Evolutionary conservation across 1,284 basidiomycete genomes (phyloP).

Genomic region (Ganoderma lingzhi): DNA sequence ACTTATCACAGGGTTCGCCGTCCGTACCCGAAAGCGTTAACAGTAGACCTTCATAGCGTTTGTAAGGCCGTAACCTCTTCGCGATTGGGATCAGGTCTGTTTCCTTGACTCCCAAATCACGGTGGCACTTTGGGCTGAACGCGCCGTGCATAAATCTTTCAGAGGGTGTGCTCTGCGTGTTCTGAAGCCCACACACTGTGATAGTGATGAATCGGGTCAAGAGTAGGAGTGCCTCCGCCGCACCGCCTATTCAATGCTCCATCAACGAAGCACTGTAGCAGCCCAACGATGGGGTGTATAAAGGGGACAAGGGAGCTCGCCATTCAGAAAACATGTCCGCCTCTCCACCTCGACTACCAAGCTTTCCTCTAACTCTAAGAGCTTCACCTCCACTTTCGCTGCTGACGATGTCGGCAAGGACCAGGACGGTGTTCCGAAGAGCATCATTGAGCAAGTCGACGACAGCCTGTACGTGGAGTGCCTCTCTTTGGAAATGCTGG

Average conservation of each 20-base stretch:
- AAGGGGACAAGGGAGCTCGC: not conserved
- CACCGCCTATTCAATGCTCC: not conserved
- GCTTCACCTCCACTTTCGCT: no score
- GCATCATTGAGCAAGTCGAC: not conserved
- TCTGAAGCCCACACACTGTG: not conserved
- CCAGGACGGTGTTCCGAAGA: not conserved
- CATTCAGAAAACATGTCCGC: not conserved
- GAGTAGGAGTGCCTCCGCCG: not conserved
- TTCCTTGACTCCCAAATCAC: not conserved
- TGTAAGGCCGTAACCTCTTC: not conserved
- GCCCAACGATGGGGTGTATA: not conserved
- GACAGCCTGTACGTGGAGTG: not conserved
- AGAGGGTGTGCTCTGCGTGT: not conserved
- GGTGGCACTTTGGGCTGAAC: not conserved
- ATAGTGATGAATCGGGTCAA: not conserved
- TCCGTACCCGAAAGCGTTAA: not conserved
- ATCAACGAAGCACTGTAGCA: not conserved
- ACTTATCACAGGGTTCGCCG: not conserved
- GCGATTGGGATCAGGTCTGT: not conserved
- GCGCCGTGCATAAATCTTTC: not conserved
- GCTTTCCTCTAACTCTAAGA: no score
- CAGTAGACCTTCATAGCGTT: not conserved
- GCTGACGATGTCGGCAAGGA: not conserved
- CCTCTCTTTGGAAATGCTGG: not conserved
- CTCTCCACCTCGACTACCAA: no score